phyloP scores from a whole-genome alignment of 495 filamentous ascomycete genomes.

The Talaromyces borbonicus region DNA sequence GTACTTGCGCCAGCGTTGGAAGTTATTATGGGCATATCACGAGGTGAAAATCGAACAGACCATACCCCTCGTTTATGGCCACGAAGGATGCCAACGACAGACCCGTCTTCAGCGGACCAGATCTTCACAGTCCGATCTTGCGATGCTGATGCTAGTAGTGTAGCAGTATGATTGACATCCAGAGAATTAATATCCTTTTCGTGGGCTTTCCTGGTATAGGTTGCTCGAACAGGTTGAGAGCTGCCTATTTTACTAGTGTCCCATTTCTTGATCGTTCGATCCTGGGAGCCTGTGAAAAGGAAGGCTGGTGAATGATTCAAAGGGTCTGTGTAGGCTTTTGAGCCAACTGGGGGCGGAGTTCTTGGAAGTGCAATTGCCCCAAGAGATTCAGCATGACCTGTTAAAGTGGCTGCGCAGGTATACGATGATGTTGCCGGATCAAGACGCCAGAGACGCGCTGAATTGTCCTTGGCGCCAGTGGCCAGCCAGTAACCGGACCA shows the following conservation, averaged over 20 bases:
- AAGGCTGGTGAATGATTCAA: conserved; percentile 73
- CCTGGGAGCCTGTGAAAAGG: conserved; percentile 83
- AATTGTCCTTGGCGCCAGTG: conserved; percentile 93
- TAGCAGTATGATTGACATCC: conserved; percentile 57
- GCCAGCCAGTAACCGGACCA: conserved; percentile 96
- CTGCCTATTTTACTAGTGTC: conserved; percentile 47
- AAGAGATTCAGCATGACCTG: conserved; percentile 88
- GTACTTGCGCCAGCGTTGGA: conserved; percentile 51
- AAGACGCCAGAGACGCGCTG: conserved; percentile 80
- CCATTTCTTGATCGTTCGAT: conserved; percentile 90
- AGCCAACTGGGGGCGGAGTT: conserved; percentile 49
- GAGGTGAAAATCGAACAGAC: conserved; percentile 81
- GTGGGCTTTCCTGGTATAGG: conserved; percentile 85
- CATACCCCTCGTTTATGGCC: conserved; percentile 93
- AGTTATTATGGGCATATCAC: conserved; percentile 62
- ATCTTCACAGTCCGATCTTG: conserved; percentile 97
- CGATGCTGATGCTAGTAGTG: conserved; percentile 85
- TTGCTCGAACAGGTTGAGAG: conserved; percentile 40
- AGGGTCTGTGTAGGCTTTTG: conserved; percentile 54
- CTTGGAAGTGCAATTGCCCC: conserved; percentile 83
- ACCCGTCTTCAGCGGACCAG: conserved; percentile 81
- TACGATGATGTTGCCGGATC: conserved; percentile 69
- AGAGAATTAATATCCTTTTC: conserved; percentile 99
- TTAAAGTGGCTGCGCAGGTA: conserved; percentile 67
- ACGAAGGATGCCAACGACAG: conserved; percentile 76